Evolutionary conservation across 139 green algal genomes (phyloP).

Genomic region (Marvania coccoides): DNA sequence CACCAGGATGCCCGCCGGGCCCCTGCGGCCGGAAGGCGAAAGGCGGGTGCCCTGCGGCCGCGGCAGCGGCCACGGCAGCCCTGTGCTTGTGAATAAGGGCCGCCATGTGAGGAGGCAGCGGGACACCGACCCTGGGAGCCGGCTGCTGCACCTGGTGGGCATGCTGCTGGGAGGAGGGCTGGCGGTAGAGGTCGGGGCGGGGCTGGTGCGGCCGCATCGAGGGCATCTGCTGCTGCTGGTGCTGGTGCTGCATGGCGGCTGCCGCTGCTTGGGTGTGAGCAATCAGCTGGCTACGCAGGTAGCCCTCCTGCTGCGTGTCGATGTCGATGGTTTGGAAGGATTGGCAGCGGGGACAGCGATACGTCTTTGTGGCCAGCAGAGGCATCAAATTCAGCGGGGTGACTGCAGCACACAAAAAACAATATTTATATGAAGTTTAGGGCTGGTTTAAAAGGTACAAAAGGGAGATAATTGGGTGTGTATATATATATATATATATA

Average conservation of each 20-base stretch:
- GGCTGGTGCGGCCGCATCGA: neutral
- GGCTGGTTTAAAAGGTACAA: no score
- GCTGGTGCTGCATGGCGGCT: neutral
- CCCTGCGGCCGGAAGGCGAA: neutral
- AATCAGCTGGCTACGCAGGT: neutral
- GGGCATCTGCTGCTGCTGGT: neutral
- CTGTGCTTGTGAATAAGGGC: neutral
- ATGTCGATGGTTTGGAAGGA: slow-evolving; percentile 11
- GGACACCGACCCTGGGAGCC: no score
- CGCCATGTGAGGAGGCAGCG: neutral
- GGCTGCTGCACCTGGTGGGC: neutral
- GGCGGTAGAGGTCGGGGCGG: neutral
- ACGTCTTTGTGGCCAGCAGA: slow-evolving; percentile 8
- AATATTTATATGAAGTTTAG: neutral
- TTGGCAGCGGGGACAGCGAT: slow-evolving; percentile 30
- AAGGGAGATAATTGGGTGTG: no score
- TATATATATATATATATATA: no score
- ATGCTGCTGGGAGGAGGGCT: neutral
- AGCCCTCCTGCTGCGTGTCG: slow-evolving; percentile 14
- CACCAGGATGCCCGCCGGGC: neutral
- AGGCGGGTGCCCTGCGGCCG: neutral
- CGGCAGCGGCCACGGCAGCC: neutral
- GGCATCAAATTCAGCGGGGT: neutral
- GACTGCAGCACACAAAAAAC: slow-evolving; percentile 6
- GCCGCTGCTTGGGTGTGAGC: neutral